These are phyloP conservation scores for Psilocybe azurescens DNA, from an alignment of 768 basidiomycete species.

Conservation along the genomic window DNA sequence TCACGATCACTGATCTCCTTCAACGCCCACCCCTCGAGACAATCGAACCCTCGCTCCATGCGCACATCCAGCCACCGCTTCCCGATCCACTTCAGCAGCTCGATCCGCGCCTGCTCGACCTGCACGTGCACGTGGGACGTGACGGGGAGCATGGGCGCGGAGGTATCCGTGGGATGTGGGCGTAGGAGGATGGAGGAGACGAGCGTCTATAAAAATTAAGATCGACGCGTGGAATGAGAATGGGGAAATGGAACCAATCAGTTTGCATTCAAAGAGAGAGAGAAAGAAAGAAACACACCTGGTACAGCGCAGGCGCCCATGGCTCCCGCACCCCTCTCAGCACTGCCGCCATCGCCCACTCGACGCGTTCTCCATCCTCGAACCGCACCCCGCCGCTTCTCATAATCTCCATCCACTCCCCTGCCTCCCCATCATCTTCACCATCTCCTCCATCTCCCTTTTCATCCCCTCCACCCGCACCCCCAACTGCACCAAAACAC, in stretches of 20 bases:
- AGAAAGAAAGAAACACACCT: slow-evolving; percentile 46
- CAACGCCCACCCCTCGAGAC: slow-evolving; percentile 85
- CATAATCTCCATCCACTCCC: slow-evolving; percentile 79
- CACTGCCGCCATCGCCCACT: slow-evolving; percentile 73
- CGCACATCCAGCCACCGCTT: slow-evolving; percentile 79
- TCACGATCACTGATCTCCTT: slow-evolving; percentile 86
- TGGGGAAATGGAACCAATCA: too few relatives aligned
- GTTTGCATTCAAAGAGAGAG: neutral
- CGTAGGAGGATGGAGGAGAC: slow-evolving; percentile 77
- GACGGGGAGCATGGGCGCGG: slow-evolving; percentile 64
- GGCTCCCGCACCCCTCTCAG: slow-evolving; percentile 65
- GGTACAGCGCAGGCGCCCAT: slow-evolving; percentile 76
- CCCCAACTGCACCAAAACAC: slow-evolving; percentile 58
- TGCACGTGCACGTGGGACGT: slow-evolving; percentile 75
- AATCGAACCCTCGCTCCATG: slow-evolving; percentile 80
- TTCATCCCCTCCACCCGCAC: slow-evolving; percentile 83
- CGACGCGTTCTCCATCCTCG: slow-evolving; percentile 79
- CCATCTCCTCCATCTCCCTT: slow-evolving; percentile 23
- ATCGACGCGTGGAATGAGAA: too few relatives aligned
- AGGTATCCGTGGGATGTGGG: slow-evolving; percentile 62
- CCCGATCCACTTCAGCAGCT: slow-evolving; percentile 74
- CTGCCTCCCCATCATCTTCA: slow-evolving; percentile 30
- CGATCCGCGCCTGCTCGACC: slow-evolving; percentile 74
- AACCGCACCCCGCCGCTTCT: slow-evolving; percentile 75
- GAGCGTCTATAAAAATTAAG: slow-evolving; percentile 51